phyloP scores from a whole-genome alignment of 345 rosid genomes.

The Gossypium rotundifolium region DNA sequence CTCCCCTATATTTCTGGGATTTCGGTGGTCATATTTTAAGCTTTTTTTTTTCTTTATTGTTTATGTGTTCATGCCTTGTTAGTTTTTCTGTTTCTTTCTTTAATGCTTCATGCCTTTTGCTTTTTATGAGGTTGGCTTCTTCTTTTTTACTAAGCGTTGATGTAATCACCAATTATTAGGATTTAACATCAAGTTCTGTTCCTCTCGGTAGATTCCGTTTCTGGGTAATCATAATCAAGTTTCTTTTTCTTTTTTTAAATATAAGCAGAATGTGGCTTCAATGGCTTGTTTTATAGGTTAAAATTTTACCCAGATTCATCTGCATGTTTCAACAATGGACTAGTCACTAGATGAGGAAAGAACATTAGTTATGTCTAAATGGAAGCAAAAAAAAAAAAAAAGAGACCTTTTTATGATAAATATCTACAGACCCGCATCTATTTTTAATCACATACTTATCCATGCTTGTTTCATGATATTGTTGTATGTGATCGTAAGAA shows the following conservation, averaged over 20 bases:
- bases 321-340: neutral
- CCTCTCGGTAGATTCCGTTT: neutral
- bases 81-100: neutral
- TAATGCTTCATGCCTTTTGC: neutral
- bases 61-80: neutral
- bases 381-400: neutral
- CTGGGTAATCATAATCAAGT: neutral
- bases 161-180: neutral
- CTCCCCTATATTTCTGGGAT: neutral
- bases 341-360: neutral
- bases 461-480: neutral
- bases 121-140: neutral
- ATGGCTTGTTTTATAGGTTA: neutral
- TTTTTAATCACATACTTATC: neutral
- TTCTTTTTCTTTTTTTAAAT: neutral
- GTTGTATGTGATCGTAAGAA: neutral
- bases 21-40: neutral
- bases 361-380: neutral
- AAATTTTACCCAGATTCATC: neutral
- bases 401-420: neutral
- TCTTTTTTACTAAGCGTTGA: neutral
- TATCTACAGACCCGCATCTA: neutral
- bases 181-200: constrained; percentile 2
- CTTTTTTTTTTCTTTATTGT: neutral
- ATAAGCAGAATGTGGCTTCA: neutral